Base-by-base conservation (phyloP, 179 eudicot species). In the Silene noctiflora region DNA sequence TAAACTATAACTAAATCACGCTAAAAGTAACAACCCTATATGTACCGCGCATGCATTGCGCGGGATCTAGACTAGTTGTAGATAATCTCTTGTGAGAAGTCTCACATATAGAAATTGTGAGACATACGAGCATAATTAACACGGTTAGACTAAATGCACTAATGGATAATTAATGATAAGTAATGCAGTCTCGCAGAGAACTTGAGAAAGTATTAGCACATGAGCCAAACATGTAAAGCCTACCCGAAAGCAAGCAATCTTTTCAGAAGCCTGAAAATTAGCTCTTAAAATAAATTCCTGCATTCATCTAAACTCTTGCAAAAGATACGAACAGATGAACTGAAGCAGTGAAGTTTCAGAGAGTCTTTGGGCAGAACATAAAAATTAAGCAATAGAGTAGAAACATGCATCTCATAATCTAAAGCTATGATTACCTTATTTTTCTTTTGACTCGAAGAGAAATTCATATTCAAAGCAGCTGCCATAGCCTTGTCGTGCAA, bases 401-500 rank as follows among this genome's bases (percentile, higher is more conserved):
- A 53, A 59, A 13, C 31, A 71, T 44, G 48, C 58, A 35, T 24
- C 67, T 69, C 19, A 42, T 6, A 58, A 75, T 29, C 22, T 27
- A n/a, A 78, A 55, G 22, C 42, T 73, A 69, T 19, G 19, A 35
- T 8, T 75, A 93, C 98, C 97, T 91, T 83, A 74, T 86, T 82
- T 67, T 81, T 88, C 84, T 81, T 87, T 64, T 80, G 86, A 77
- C 66, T 70, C 2, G 85, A 80, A 69, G 92, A 91, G 72, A 75
- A 70, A 75, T 76, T 80, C 74, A 90, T 72, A 78, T 89, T 90
- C 46, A 86, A 82, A 53, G 95, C 95, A 81, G 98, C 96, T 80
- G 90, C 94, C 76, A 94, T 88, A 70, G 88, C 91, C 83, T 92
- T 84, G 81, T 94, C 97, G 67, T 92, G 93, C 82, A 94, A 89